Evolutionary conservation across 768 basidiomycete species (phyloP).

Genomic region (Suillus sp.): DNA sequence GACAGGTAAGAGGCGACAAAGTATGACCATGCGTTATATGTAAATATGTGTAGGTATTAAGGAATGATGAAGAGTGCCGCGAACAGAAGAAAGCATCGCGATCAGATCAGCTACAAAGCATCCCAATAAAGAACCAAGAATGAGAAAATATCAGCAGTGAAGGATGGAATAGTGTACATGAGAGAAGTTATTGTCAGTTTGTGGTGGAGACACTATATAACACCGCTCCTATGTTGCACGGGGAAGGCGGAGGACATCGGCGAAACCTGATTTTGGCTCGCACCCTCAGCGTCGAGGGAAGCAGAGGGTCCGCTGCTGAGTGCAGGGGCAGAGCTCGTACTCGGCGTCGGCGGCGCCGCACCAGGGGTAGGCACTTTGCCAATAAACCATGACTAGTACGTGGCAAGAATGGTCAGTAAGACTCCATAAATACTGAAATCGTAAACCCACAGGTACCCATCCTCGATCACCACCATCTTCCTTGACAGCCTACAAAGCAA

Average conservation of each 20-base stretch:
- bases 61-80: conserved; percentile 26
- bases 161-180: conserved; percentile 28
- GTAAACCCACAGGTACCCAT: conserved; percentile 81
- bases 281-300: conserved; percentile 39
- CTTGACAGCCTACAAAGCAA: conserved; percentile 73
- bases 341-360: conserved; percentile 50
- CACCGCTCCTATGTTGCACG: conserved; percentile 25
- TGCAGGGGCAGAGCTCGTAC: conserved; percentile 44
- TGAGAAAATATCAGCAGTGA: conserved; percentile 15
- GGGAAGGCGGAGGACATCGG: conserved; percentile 89
- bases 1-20: neutral
- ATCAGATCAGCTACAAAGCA: conserved; percentile 21
- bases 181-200: conserved; percentile 1
- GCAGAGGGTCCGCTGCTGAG: conserved; percentile 30
- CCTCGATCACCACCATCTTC: conserved; percentile 92
- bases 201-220: conserved; percentile 17
- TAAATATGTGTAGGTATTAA: conserved; percentile 10
- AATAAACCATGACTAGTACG: conserved; percentile 84
- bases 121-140: conserved; percentile 27
- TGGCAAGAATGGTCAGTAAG: conserved; percentile 1
- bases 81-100: conserved; percentile 28
- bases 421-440: conserved; percentile 6
- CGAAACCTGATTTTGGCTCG: conserved; percentile 55
- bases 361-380: conserved; percentile 68
- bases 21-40: conserved; percentile 8